These are phyloP conservation scores for Mrakia gelida DNA, from an alignment of 768 basidiomycete species.

Conservation along the genomic window DNA sequence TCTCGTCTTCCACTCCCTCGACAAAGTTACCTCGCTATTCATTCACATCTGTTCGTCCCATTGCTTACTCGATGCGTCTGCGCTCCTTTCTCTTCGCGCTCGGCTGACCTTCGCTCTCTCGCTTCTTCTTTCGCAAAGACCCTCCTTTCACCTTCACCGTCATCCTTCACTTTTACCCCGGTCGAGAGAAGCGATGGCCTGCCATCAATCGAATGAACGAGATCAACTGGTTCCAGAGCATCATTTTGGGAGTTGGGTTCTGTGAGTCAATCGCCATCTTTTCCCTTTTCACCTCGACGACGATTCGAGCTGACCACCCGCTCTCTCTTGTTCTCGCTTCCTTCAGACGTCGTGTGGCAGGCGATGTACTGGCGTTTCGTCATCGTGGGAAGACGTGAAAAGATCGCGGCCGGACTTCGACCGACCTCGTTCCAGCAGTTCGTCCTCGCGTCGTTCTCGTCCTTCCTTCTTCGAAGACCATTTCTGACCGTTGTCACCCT, in stretches of 20 bases:
- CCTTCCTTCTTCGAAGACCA: too few species aligned
- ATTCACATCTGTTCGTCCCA: constrained; percentile 78
- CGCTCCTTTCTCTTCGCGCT: neutral
- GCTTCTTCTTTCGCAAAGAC: neutral
- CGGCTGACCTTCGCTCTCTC: neutral
- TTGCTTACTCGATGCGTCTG: neutral
- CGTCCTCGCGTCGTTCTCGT: neutral
- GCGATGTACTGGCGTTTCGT: constrained; percentile 24
- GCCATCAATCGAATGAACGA: constrained; percentile 67
- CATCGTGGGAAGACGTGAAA: constrained; percentile 28
- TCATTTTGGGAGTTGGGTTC: constrained; percentile 74
- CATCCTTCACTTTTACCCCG: constrained; percentile 83
- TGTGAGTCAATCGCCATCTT: constrained; percentile 51
- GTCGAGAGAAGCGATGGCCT: constrained; percentile 75
- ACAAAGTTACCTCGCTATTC: constrained; percentile 90
- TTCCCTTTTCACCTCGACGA: neutral
- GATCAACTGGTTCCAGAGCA: constrained; percentile 63
- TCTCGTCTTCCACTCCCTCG: constrained; percentile 93
- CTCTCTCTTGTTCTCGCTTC: neutral
- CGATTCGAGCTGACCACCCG: neutral
- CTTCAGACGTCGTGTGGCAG: constrained; percentile 25
- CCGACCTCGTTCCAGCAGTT: constrained; percentile 28
- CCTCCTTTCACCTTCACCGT: constrained; percentile 80
- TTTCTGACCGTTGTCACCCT: neutral
- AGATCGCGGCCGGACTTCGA: constrained; percentile 23